Evolutionary conservation across 306 rosid genomes (phyloP).

Genomic region (Clitoria ternatea): DNA sequence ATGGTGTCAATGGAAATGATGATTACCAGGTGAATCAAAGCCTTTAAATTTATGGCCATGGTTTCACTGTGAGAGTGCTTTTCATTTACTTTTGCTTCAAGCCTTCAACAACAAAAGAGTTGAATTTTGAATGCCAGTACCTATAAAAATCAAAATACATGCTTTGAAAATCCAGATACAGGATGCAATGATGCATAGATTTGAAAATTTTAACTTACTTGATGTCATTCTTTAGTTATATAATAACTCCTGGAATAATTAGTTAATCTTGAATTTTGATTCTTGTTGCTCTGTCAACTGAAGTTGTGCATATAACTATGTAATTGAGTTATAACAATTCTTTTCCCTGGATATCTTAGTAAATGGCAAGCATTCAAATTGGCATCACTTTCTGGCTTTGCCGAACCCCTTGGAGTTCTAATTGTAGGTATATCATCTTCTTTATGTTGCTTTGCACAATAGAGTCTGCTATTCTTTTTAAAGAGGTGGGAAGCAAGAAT

Average conservation of each 20-base stretch:
- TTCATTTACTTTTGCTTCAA: not conserved
- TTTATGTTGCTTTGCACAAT: slow-evolving; percentile 16
- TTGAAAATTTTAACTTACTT: slow-evolving; percentile 11
- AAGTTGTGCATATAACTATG: slow-evolving; percentile 15
- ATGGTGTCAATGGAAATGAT: not conserved
- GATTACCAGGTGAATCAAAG: not conserved
- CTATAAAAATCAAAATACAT: not conserved
- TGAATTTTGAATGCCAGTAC: slow-evolving; percentile 14
- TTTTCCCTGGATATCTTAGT: slow-evolving; percentile 38
- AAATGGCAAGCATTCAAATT: slow-evolving; percentile 99
- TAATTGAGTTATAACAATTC: slow-evolving; percentile 6
- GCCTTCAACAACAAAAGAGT: not conserved
- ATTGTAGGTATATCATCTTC: slow-evolving; percentile 70
- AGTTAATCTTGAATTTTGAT: slow-evolving; percentile 3
- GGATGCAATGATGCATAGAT: not conserved
- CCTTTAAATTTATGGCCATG: slow-evolving; percentile 10
- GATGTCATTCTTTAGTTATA: slow-evolving; percentile 5
- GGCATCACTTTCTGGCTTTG: slow-evolving; percentile 96
- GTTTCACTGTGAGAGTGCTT: not conserved
- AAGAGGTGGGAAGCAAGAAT: slow-evolving; percentile 1
- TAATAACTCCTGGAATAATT: not conserved
- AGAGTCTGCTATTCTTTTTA: slow-evolving; percentile 14
- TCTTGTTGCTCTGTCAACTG: slow-evolving; percentile 12
- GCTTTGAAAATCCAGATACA: not conserved
- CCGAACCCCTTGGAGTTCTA: slow-evolving; percentile 91